Percentiles rank a stretch among this genome's conserved stretches.
Conservation (phyloP, 2,329 filamentous ascomycete species). For the Fusarium beomiforme region DNA sequence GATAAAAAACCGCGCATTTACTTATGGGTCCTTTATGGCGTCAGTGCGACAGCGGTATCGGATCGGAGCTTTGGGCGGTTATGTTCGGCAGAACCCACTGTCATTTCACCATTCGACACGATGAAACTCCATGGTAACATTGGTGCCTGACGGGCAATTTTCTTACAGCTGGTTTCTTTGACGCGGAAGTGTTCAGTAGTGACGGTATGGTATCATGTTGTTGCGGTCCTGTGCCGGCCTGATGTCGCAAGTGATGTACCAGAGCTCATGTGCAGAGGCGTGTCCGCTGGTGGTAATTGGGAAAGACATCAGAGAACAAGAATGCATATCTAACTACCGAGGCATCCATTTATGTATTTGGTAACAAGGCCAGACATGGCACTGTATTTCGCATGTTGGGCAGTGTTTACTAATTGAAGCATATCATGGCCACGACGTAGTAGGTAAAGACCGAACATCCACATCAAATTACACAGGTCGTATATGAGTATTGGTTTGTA, state of each 20-base stretch:
- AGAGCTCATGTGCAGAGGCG: not conserved
- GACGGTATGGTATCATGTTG: accelerated
- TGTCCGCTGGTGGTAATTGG: not conserved
- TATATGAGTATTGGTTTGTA: too few relatives aligned
- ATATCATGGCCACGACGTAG: too few relatives aligned
- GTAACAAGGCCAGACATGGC: too few relatives aligned
- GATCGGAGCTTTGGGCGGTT: slow-evolving; percentile 20
- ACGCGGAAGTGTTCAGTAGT: not conserved
- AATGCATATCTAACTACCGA: not conserved
- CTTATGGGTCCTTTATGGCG: slow-evolving; percentile 28
- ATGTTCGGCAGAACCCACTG: slow-evolving; percentile 8
- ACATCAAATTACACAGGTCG: too few relatives aligned
- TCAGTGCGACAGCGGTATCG: slow-evolving; percentile 28
- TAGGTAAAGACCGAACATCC: too few relatives aligned
- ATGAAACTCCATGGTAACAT: not conserved
- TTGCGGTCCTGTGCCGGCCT: not conserved
- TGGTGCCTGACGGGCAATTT: accelerated
- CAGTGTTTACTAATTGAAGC: too few relatives aligned
- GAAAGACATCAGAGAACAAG: not conserved
- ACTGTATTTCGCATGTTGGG: too few relatives aligned
- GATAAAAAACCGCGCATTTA: slow-evolving; percentile 34
- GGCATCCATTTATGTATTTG: too few relatives aligned
- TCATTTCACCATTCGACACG: not conserved
- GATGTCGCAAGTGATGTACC: not conserved
- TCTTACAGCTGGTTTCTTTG: not conserved